phyloP scores from a whole-genome alignment of 352 stramenopile species.

The Pythium myriotylum region DNA sequence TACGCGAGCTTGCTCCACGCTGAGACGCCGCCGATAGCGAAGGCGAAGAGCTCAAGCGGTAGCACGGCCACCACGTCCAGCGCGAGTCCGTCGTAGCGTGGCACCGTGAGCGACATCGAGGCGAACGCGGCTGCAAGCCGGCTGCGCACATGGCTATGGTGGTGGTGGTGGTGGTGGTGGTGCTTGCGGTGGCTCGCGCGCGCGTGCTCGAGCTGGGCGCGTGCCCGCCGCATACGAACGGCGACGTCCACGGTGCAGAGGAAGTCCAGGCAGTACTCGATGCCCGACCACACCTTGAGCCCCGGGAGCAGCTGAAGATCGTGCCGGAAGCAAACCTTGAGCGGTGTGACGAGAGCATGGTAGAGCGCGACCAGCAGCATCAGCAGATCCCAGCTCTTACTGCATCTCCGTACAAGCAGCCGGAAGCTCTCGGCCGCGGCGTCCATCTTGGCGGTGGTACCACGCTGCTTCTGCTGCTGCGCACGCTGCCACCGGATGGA shows the following conservation, averaged over 20 bases:
- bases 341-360: constrained; percentile 40
- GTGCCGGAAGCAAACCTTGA: constrained; percentile 62
- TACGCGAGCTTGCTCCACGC: constrained; percentile 28
- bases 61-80: constrained; percentile 47
- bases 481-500: constrained; percentile 20
- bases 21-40: constrained; percentile 6
- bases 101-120: not conserved
- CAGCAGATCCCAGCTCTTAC: constrained; percentile 48
- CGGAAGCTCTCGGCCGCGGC: constrained; percentile 44
- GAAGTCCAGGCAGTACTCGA: constrained; percentile 59
- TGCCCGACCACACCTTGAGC: constrained; percentile 42
- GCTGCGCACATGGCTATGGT: not conserved
- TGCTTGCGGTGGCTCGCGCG: not conserved
- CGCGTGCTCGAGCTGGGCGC: constrained; percentile 17
- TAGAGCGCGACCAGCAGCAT: constrained; percentile 57
- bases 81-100: constrained; percentile 36
- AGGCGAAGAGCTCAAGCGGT: constrained; percentile 48
- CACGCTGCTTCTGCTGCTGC: constrained; percentile 1
- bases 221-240: constrained; percentile 34
- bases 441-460: not conserved
- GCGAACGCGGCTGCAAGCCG: constrained; percentile 1
- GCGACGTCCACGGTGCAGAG: constrained; percentile 51
- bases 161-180: constrained; percentile 5
- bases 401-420: constrained; percentile 35
- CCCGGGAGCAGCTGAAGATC: constrained; percentile 36